Percentiles rank a stretch among this genome's conserved stretches.
These are phyloP conservation scores for Arthrobotrys entomopaga DNA, from an alignment of 2,329 filamentous ascomycete species.

Conservation along the genomic window DNA sequence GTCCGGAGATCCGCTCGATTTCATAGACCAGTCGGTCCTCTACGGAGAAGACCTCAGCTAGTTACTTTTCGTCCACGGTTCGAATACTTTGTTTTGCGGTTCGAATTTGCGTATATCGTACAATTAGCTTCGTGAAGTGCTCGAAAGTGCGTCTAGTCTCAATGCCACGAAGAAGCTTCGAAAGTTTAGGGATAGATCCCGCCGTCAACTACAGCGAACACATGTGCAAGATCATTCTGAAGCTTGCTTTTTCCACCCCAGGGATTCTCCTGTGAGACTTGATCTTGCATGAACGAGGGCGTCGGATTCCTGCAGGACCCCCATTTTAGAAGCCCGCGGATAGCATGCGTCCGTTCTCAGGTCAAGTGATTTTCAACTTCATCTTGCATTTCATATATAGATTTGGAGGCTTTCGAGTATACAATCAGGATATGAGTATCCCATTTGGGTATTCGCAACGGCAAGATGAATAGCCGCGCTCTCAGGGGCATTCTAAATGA, in stretches of 20 bases:
- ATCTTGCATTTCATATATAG: conserved; percentile 11
- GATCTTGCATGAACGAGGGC: conserved; percentile 54
- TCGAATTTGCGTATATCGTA: conserved; percentile 28
- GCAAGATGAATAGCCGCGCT: conserved; percentile 46
- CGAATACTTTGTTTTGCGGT: conserved; percentile 21
- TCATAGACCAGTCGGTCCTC: conserved; percentile 17
- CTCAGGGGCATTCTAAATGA: background rate
- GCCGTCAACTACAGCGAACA: conserved; percentile 15
- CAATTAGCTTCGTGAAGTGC: conserved; percentile 30
- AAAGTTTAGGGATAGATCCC: conserved; percentile 23
- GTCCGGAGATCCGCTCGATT: background rate
- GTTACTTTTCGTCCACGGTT: conserved; percentile 11
- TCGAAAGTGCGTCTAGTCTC: background rate
- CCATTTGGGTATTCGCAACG: conserved; percentile 47
- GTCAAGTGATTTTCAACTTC: conserved; percentile 55
- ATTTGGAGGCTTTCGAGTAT: conserved; percentile 4
- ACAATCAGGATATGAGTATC: conserved; percentile 38
- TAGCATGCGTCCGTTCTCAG: conserved; percentile 40
- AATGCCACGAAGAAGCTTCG: background rate
- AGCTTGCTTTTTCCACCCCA: conserved; percentile 41
- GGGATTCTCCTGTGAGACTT: conserved; percentile 47
- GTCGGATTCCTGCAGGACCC: conserved; percentile 52
- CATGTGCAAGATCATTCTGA: conserved; percentile 8
- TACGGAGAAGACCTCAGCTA: conserved; percentile 6
- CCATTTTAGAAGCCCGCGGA: conserved; percentile 50